These are phyloP conservation scores for Torulaspora franciscae DNA, from an alignment of 805 yeast species.

Conservation along the genomic window DNA sequence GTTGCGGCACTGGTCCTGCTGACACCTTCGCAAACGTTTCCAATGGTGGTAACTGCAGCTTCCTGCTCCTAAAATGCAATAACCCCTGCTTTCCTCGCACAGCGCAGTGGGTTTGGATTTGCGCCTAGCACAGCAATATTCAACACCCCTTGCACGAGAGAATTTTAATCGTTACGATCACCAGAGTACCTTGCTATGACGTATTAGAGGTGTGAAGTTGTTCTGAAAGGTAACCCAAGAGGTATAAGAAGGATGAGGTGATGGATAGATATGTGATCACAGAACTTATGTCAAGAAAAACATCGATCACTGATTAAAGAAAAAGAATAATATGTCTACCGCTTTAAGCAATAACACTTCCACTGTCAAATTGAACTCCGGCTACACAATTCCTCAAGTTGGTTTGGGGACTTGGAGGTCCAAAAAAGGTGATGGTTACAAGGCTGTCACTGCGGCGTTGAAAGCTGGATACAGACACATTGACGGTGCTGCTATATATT, in stretches of 20 bases:
- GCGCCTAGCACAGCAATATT: background rate
- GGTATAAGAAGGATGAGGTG: no score
- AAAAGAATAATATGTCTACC: slow-evolving; percentile 5
- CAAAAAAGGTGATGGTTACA: slow-evolving; percentile 47
- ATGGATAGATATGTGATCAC: background rate
- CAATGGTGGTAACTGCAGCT: background rate
- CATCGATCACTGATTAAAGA: background rate
- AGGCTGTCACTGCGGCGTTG: slow-evolving; percentile 57
- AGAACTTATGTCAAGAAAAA: background rate
- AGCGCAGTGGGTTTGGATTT: background rate
- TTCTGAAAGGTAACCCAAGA: background rate
- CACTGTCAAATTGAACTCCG: slow-evolving; percentile 50
- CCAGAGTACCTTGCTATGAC: background rate
- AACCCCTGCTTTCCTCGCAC: background rate
- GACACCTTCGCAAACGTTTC: background rate
- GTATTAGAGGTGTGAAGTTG: background rate
- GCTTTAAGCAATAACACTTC: slow-evolving; percentile 20
- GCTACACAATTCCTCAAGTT: slow-evolving; percentile 56
- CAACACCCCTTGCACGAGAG: background rate
- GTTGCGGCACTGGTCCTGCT: background rate
- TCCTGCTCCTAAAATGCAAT: background rate
- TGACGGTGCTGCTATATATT: slow-evolving; percentile 68
- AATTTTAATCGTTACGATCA: background rate
- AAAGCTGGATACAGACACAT: slow-evolving; percentile 68
- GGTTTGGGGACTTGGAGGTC: slow-evolving; percentile 76